Base-by-base conservation (phyloP, 2,329 filamentous ascomycete species). In the Diaporthe velutina region DNA sequence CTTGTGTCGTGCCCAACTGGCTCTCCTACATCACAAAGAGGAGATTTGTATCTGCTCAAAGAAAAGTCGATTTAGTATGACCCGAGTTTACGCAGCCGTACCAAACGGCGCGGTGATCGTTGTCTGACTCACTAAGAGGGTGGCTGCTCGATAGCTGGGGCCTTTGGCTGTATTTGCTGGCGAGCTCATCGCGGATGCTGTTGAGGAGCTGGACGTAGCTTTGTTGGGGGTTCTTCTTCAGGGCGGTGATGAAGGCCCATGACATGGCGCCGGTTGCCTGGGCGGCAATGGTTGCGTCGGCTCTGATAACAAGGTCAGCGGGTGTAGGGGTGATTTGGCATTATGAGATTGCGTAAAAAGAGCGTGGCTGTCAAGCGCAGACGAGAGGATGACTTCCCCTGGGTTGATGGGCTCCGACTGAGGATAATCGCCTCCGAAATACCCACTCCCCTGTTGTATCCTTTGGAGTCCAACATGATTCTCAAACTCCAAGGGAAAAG, bases 241-340 rank as follows among this genome's bases (percentile, higher is more conserved):
- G 90, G 57, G 96, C 93, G 7, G 89, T 93, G 83, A 99, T 96
- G 83, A 99, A 99, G 13, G 97, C 97, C 92, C 94, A 98, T 1
- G 95, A 98, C 97, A 99, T 98, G 81, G 97, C 97, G 70, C 97
- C 97, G 0, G 97, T 98, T 38, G 97, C 96, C 85, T 98, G 91
- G 70, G 95, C 93, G 48, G 90, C 92, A 79, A 98, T 98, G 28
- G 92, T 94, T n/a, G 96, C 96, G 83, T 99, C 97, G 84, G 95
- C 94, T 78, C 95, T 98, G 79, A 75, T 30, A 74, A 17, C 8
- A n/a, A 48, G 25, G 68, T 42, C 25, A 60, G n/a, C 10, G 50
- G 19, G 13, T 40, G 40, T 25, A 15, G 13, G 38, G 4, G n/a
- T 71, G 15, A 5, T 22, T 9, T 28, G 8, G 10, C 19, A 3